These are phyloP conservation scores for Calocybe gangraenosa DNA, from an alignment of 768 basidiomycete species.

Conservation along the genomic window DNA sequence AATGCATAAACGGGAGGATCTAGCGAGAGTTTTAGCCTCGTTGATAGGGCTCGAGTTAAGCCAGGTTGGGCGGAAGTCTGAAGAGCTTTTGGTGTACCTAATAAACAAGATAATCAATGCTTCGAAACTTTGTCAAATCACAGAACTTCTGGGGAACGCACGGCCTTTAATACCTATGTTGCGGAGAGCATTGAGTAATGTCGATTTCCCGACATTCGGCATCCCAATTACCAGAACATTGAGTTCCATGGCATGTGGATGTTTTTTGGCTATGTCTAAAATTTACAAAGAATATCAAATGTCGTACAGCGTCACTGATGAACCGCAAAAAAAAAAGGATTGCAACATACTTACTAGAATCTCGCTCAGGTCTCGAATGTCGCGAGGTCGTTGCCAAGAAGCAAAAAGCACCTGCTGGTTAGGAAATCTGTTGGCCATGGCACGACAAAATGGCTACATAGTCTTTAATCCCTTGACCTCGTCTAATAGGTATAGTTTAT, in stretches of 20 bases:
- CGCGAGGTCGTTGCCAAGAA: constrained; percentile 63
- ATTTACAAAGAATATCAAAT: not conserved
- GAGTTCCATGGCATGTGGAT: constrained; percentile 68
- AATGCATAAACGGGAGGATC: constrained; percentile 87
- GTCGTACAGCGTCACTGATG: not conserved
- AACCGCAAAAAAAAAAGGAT: constrained; percentile 12
- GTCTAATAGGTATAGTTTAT: constrained; percentile 5
- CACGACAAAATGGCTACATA: constrained; percentile 64
- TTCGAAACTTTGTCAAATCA: constrained; percentile 5
- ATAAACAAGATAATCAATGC: constrained; percentile 3
- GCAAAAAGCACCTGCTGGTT: constrained; percentile 67
- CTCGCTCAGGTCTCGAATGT: constrained; percentile 61
- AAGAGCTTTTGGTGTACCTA: constrained; percentile 84
- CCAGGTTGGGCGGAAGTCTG: constrained; percentile 88
- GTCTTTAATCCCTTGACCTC: constrained; percentile 12
- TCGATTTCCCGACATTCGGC: constrained; percentile 99
- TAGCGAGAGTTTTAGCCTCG: constrained; percentile 78
- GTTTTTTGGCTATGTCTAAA: constrained; percentile 63
- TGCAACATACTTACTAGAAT: constrained; percentile 68
- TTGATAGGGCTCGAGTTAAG: constrained; percentile 84
- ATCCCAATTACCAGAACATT: constrained; percentile 95
- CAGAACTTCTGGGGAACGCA: constrained; percentile 32
- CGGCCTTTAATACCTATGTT: constrained; percentile 85
- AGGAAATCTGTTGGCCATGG: constrained; percentile 69
- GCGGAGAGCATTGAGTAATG: constrained; percentile 85